phyloP scores from a whole-genome alignment of 225 moss, liverwort and hornwort genomes.

The Pleurozium schreberi region DNA sequence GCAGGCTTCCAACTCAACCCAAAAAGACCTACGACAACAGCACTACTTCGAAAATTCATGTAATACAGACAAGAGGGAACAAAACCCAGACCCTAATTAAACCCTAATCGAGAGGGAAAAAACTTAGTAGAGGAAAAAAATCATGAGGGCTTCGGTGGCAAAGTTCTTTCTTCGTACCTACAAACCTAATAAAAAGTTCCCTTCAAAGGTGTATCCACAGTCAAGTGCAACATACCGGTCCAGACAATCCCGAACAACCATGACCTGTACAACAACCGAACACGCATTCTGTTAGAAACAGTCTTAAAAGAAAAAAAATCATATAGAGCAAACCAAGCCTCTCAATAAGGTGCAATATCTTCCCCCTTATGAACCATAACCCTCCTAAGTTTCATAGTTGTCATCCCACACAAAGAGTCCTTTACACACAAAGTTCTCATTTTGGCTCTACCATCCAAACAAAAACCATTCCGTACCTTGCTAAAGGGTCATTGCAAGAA shows the following conservation, averaged over 20 bases:
- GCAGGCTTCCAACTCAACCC: background rate
- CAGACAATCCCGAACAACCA: background rate
- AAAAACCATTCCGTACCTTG: background rate
- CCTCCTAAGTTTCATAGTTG: background rate
- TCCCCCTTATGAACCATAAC: background rate
- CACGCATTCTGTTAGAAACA: background rate
- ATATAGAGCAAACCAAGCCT: background rate
- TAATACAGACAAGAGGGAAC: background rate
- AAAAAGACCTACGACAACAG: background rate
- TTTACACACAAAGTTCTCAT: background rate
- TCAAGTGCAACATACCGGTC: background rate
- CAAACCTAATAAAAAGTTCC: background rate
- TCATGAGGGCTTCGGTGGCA: background rate
- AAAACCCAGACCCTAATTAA: background rate
- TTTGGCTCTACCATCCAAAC: background rate
- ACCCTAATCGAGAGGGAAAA: background rate
- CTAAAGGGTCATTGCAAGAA: no score
- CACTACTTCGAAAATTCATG: background rate
- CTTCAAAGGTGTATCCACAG: background rate
- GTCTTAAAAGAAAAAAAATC: background rate
- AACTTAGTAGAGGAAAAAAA: background rate
- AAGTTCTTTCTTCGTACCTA: background rate
- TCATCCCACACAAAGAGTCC: background rate
- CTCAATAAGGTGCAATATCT: background rate
- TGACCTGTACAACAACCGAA: background rate